Evolutionary conservation across 495 filamentous ascomycete genomes (phyloP).

Genomic region (Talaromyces trachyspermus): DNA sequence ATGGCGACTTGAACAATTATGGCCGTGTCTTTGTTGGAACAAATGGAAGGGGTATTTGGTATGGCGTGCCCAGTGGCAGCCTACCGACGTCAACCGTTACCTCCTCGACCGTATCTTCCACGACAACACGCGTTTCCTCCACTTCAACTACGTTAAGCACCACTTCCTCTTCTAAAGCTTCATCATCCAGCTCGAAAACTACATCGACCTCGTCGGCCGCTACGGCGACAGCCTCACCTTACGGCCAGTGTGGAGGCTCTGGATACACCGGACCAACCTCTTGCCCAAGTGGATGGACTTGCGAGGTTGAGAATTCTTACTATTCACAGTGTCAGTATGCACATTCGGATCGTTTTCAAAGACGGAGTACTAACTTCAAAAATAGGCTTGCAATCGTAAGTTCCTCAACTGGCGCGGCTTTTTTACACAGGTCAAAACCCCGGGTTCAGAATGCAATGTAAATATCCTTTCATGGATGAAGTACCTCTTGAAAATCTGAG

Average conservation of each 20-base stretch:
- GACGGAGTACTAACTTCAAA: too few species aligned
- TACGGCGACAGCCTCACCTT: background rate
- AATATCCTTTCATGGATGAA: too few species aligned
- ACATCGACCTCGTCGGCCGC: background rate
- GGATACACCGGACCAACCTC: background rate
- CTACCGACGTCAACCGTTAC: background rate
- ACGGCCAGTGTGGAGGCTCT: constrained; percentile 4
- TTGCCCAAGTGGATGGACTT: constrained; percentile 1
- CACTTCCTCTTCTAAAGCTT: background rate
- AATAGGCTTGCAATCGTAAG: constrained; percentile 11
- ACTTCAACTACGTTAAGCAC: background rate
- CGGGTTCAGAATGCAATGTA: too few species aligned
- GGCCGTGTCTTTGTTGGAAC: constrained; percentile 50
- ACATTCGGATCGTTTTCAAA: constrained; percentile 9
- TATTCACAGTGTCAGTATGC: constrained; percentile 4
- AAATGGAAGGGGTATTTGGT: constrained; percentile 51
- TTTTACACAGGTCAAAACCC: too few species aligned
- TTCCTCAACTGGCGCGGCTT: too few species aligned
- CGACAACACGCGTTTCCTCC: background rate
- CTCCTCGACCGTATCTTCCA: background rate
- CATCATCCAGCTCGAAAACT: background rate
- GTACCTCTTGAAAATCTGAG: too few species aligned
- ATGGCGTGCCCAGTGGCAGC: constrained; percentile 16
- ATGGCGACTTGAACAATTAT: constrained; percentile 38
- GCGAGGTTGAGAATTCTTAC: background rate